These are phyloP conservation scores for Torulaspora quercuum DNA, from an alignment of 805 yeast genomes.

Conservation along the genomic window DNA sequence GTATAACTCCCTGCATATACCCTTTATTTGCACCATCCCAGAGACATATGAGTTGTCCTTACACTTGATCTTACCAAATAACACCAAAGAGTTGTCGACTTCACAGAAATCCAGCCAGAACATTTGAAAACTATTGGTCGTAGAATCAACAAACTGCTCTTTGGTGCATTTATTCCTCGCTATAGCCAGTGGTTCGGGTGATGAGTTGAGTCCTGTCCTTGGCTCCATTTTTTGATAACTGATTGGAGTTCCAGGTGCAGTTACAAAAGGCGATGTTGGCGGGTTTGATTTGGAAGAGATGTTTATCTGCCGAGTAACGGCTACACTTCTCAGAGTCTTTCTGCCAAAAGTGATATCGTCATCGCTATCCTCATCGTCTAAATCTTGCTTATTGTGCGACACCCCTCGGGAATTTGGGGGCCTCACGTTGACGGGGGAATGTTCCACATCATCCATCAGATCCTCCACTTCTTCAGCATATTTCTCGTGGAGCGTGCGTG, in stretches of 20 bases:
- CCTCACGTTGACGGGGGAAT: slow-evolving; percentile 22
- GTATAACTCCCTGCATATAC: slow-evolving; percentile 65
- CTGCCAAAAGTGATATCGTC: slow-evolving; percentile 33
- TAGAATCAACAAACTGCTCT: slow-evolving; percentile 37
- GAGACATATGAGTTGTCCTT: slow-evolving; percentile 60
- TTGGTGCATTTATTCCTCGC: slow-evolving; percentile 22
- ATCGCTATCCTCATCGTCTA: slow-evolving; percentile 36
- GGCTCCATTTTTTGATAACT: background rate
- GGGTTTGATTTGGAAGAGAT: slow-evolving; percentile 25
- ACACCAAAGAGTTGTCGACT: slow-evolving; percentile 58
- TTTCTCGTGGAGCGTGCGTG: slow-evolving; percentile 10
- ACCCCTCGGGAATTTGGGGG: slow-evolving; percentile 5
- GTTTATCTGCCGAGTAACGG: slow-evolving; percentile 27
- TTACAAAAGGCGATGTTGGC: slow-evolving; percentile 32
- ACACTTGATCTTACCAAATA: slow-evolving; percentile 78
- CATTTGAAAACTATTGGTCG: slow-evolving; percentile 58
- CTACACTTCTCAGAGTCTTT: slow-evolving; percentile 32
- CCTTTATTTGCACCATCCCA: slow-evolving; percentile 70
- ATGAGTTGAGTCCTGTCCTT: slow-evolving; percentile 4
- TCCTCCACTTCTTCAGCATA: slow-evolving; percentile 14
- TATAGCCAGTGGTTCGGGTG: slow-evolving; percentile 12
- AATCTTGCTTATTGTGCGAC: slow-evolving; percentile 25
- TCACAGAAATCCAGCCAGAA: slow-evolving; percentile 91
- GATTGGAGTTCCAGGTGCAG: slow-evolving; percentile 36
- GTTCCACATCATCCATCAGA: slow-evolving; percentile 23